phyloP scores from a whole-genome alignment of 441 rosid genomes.

The Pelargonium citronellum region DNA sequence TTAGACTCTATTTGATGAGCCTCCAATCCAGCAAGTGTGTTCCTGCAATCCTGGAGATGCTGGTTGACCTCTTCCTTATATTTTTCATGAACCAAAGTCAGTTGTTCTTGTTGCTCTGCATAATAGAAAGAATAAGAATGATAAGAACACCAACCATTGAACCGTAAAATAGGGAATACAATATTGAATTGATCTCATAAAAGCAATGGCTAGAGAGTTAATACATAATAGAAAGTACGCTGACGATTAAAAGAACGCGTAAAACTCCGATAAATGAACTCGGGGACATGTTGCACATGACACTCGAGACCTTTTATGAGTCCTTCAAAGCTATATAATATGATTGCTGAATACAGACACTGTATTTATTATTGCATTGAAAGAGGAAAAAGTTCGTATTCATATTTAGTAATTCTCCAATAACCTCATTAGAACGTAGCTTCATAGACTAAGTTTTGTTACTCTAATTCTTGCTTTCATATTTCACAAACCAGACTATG shows the following conservation, averaged over 20 bases:
- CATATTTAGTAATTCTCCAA: neutral
- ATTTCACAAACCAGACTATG: neutral
- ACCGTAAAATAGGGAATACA: neutral
- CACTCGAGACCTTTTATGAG: neutral
- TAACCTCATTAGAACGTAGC: neutral
- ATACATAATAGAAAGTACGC: neutral
- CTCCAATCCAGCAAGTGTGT: constrained; percentile 51
- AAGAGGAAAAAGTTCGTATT: neutral
- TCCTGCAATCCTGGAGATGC: constrained; percentile 51
- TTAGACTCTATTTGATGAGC: constrained; percentile 53
- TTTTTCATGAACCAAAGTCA: constrained; percentile 54
- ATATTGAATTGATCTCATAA: neutral
- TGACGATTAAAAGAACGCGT: neutral
- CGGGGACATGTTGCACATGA: neutral
- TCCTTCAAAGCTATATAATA: neutral
- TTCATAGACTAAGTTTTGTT: neutral
- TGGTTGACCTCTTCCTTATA: constrained; percentile 53
- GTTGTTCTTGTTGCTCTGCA: constrained; percentile 70
- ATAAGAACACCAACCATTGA: constrained; percentile 1
- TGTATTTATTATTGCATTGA: neutral
- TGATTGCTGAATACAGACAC: neutral
- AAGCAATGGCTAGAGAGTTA: neutral
- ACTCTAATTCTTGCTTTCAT: neutral
- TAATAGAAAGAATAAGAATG: neutral
- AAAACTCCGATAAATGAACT: neutral